A percentile compares a stretch with the other conserved stretches of the same genome.
Evolutionary conservation across 2,329 filamentous ascomycete species (phyloP).

Genomic region (Simplicillium aogashimaense): DNA sequence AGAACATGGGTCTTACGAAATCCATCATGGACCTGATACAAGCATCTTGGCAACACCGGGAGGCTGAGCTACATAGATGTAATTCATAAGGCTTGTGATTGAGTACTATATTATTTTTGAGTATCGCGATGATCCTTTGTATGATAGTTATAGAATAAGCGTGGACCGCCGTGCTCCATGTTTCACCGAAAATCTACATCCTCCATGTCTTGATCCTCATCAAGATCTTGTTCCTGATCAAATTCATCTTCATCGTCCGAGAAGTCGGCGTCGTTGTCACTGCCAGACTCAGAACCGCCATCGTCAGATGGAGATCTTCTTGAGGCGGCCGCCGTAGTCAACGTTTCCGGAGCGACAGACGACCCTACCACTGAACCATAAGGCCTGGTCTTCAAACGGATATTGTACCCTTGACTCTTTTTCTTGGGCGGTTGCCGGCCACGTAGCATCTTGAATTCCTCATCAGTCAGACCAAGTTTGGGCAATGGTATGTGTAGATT

Average conservation of each 20-base stretch:
- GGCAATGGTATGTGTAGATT: slow-evolving; percentile 23
- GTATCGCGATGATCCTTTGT: too few relatives aligned
- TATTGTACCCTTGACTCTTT: slow-evolving; percentile 25
- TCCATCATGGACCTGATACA: too few relatives aligned
- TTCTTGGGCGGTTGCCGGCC: slow-evolving; percentile 24
- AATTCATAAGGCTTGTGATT: too few relatives aligned
- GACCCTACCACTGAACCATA: slow-evolving; percentile 8
- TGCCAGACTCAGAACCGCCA: slow-evolving; percentile 11
- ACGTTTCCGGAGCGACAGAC: slow-evolving; percentile 18
- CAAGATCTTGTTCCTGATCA: too few relatives aligned
- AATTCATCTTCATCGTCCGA: slow-evolving; percentile 9
- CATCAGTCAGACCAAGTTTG: slow-evolving; percentile 23
- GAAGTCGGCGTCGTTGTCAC: slow-evolving; percentile 16
- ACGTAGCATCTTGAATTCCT: slow-evolving; percentile 22
- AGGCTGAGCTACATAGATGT: too few relatives aligned
- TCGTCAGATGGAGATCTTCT: slow-evolving; percentile 11
- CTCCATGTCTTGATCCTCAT: too few relatives aligned
- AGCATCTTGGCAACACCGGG: too few relatives aligned
- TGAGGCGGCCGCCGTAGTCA: slow-evolving; percentile 9
- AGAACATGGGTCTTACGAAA: too few relatives aligned
- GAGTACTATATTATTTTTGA: too few relatives aligned
- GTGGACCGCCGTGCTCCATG: too few relatives aligned
- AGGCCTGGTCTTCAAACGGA: slow-evolving; percentile 14
- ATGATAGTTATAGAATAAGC: too few relatives aligned
- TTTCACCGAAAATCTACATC: too few relatives aligned